A percentile compares a stretch with the other conserved stretches of the same genome.
Evolutionary conservation across 2,329 filamentous ascomycete genomes (phyloP).

Genomic region (Aspergillus viridinutans): DNA sequence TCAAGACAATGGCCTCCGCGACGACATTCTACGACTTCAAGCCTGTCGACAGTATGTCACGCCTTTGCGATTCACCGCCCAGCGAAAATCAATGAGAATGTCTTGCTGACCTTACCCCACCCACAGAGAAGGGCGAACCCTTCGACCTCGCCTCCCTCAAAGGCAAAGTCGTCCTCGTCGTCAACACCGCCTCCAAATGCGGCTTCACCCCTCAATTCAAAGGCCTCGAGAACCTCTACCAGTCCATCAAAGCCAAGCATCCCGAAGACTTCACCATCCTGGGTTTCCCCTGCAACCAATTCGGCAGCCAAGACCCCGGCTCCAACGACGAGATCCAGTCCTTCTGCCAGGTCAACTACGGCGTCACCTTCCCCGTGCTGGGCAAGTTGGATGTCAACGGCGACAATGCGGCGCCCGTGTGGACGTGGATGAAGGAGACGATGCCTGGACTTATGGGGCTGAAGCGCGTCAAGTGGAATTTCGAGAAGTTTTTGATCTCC

Average conservation of each 20-base stretch:
- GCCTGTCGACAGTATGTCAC: slow-evolving; percentile 52
- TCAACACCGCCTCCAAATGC: slow-evolving; percentile 98
- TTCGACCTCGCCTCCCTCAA: slow-evolving; percentile 68
- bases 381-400: slow-evolving; percentile 95
- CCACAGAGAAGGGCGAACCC: slow-evolving; percentile 66
- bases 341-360: slow-evolving; percentile 92
- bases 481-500: slow-evolving; percentile 94
- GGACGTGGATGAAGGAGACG: slow-evolving; percentile 65
- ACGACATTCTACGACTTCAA: slow-evolving; percentile 59
- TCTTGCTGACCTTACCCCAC: slow-evolving; percentile 6
- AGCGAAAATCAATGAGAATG: not conserved
- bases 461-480: slow-evolving; percentile 98
- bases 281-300: slow-evolving; percentile 99
- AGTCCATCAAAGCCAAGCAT: slow-evolving; percentile 65
- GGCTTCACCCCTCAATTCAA: slow-evolving; percentile 96
- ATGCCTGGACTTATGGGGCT: slow-evolving; percentile 82
- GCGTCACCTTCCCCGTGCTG: slow-evolving; percentile 85
- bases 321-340: slow-evolving; percentile 72
- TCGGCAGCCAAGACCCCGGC: slow-evolving; percentile 84
- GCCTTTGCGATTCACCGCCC: not conserved
- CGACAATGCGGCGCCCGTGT: slow-evolving; percentile 72
- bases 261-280: slow-evolving; percentile 77
- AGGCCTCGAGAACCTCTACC: slow-evolving; percentile 86
- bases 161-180: slow-evolving; percentile 89
- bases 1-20: slow-evolving; percentile 51